Conservation (phyloP, 1,284 basidiomycete genomes). For the Leccinum fallax region DNA sequence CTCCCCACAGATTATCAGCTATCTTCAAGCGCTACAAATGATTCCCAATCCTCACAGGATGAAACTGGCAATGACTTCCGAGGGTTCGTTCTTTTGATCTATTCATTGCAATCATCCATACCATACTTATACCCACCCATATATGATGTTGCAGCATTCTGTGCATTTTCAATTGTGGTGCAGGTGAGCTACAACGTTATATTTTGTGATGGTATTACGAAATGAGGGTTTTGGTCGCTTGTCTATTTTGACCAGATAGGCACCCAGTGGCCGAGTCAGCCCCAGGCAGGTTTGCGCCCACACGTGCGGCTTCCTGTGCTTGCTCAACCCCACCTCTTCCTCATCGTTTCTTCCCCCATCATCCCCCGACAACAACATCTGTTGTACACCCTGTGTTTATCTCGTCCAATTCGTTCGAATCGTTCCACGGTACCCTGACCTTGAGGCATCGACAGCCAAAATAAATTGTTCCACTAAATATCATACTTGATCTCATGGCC, state of each 20-base stretch:
- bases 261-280: neutral
- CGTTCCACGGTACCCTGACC: constrained; percentile 17
- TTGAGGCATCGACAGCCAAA: constrained; percentile 23
- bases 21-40: neutral
- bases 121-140: neutral
- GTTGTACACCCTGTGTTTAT: constrained; percentile 17
- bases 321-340: constrained; percentile 18
- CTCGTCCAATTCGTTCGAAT: constrained; percentile 19
- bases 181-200: neutral
- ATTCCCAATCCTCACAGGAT: neutral
- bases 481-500: constrained; percentile 49
- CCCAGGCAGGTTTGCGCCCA: constrained; percentile 29
- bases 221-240: neutral
- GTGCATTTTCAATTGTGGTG: neutral
- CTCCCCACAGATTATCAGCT: neutral
- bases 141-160: neutral
- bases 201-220: neutral
- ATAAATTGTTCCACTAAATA: constrained; percentile 21
- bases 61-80: neutral
- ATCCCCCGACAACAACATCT: constrained; percentile 7
- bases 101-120: neutral
- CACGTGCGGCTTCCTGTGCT: constrained; percentile 38
- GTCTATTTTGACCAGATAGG: neutral
- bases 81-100: neutral
- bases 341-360: constrained; percentile 23